These are phyloP conservation scores for Trametes sanguinea DNA, from an alignment of 768 basidiomycete genomes.

Conservation along the genomic window DNA sequence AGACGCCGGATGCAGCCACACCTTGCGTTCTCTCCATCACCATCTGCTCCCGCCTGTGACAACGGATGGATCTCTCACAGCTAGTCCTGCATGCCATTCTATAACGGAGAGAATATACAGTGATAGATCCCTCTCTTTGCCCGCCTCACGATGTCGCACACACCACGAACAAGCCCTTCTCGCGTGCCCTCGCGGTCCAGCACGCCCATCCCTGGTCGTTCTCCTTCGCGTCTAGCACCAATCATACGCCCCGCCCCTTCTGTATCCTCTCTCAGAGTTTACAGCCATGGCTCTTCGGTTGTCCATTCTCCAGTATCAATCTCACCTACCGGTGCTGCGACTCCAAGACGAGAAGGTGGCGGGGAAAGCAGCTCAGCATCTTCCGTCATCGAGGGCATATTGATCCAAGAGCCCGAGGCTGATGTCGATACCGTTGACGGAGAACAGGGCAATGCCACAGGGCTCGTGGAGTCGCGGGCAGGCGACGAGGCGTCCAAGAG, in stretches of 20 bases:
- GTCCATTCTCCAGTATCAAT: constrained; percentile 20
- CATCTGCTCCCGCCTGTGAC: neutral
- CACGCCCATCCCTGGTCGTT: constrained; percentile 38
- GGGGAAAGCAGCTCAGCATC: constrained; percentile 50
- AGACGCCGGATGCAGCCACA: neutral
- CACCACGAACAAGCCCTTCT: constrained; percentile 32
- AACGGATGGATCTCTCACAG: no score
- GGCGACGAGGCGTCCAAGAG: constrained; percentile 63
- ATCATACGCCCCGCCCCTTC: constrained; percentile 56
- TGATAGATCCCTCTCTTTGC: no score
- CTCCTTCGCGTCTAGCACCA: constrained; percentile 59
- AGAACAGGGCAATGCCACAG: constrained; percentile 54
- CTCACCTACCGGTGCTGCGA: constrained; percentile 13
- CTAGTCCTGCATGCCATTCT: no score
- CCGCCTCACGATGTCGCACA: constrained; percentile 9
- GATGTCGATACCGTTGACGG: constrained; percentile 57
- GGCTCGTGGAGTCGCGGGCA: constrained; percentile 42
- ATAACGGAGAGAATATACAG: neutral
- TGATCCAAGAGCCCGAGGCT: constrained; percentile 69
- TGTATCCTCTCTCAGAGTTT: constrained; percentile 56
- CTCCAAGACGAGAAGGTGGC: constrained; percentile 8
- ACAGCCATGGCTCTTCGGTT: constrained; percentile 47
- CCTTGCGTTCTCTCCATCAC: neutral
- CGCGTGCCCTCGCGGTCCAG: constrained; percentile 39
- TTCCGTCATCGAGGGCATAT: constrained; percentile 66